Evolutionary conservation across 306 rosid genomes (phyloP).

Genomic region (Boehmeria nivea): DNA sequence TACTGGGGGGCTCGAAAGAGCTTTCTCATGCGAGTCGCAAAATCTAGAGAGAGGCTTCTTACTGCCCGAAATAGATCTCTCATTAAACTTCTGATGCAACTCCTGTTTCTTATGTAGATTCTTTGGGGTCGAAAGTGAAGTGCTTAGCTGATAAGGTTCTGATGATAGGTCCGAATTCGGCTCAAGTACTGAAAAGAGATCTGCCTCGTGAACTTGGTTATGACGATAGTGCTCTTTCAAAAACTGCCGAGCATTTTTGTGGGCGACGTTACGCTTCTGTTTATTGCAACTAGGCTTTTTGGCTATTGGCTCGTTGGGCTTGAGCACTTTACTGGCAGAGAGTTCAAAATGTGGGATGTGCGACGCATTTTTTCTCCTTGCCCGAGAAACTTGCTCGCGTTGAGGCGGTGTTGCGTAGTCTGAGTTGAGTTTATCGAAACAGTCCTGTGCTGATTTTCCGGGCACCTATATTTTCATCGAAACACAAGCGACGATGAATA

Average conservation of each 20-base stretch:
- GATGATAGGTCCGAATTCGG: constrained; percentile 42
- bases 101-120: constrained; percentile 36
- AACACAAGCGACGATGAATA: constrained; percentile 4
- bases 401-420: constrained; percentile 63
- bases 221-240: constrained; percentile 32
- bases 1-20: constrained; percentile 69
- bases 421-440: constrained; percentile 69
- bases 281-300: constrained; percentile 34
- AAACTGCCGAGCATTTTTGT: constrained; percentile 45
- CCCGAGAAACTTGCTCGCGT: constrained; percentile 49
- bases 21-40: constrained; percentile 25
- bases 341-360: constrained; percentile 42
- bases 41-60: constrained; percentile 56
- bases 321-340: constrained; percentile 65
- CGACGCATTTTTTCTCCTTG: constrained; percentile 37
- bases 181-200: constrained; percentile 76
- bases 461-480: constrained; percentile 52
- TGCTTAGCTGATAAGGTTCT: constrained; percentile 31
- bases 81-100: constrained; percentile 26
- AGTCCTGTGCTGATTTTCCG: constrained; percentile 86
- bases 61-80: constrained; percentile 40
- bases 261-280: constrained; percentile 38
- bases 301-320: constrained; percentile 26
- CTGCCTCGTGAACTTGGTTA: constrained; percentile 44
- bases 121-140: constrained; percentile 46